Base-by-base conservation (phyloP, 2,329 filamentous ascomycete species). In the Pseudogymnoascus sp. region DNA sequence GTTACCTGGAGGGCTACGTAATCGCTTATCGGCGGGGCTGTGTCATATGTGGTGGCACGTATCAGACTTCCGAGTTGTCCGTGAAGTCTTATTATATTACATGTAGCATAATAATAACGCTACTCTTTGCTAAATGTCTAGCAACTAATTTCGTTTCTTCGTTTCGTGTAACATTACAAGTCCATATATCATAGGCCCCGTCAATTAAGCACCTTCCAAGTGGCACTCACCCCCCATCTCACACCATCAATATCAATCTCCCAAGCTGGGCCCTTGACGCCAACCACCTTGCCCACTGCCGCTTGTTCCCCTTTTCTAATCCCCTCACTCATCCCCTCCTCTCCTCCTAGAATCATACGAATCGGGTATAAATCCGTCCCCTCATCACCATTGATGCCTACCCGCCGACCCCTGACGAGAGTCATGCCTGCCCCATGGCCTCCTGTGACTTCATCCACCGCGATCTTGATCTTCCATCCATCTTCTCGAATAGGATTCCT, bases 141-240 rank as follows among this genome's bases (percentile, higher is more conserved):
- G 28, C 28, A 4, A n/a, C 16, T 1, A 14, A 2, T 57, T 36
- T 57, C 51, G 16, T 34, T 36, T 14, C 28, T 57, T 57, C 51
- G 51, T 57, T 57, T 36, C 51, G 13, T 57, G 3, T 34, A 57
- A 57, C n/a, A 57, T 34, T 34, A 13, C 10, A 14, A 57, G 16
- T 7, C 28, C 10, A 34, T 21, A 34, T 21, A 16, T 34, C 51
- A 57, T 57, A 57, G n/a, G n/a, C n/a, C 51, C 34, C 51, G 10
- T 61, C 19, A 61, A 41, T 31, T 25, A 60, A 74, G 66, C 48
- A 73, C 69, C 64, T 72, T 72, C 73, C 73, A 75, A 34, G 73
- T 69, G 64, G 73, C 71, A 60, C 71, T 73, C 68, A 75, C 70
- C n/a, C 71, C 69, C 72, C 73, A 75, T 66, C 69, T 72, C 57